Evolutionary conservation across 192 early-diverging fungal species (phyloP).

Genomic region (Coemansia erecta): DNA sequence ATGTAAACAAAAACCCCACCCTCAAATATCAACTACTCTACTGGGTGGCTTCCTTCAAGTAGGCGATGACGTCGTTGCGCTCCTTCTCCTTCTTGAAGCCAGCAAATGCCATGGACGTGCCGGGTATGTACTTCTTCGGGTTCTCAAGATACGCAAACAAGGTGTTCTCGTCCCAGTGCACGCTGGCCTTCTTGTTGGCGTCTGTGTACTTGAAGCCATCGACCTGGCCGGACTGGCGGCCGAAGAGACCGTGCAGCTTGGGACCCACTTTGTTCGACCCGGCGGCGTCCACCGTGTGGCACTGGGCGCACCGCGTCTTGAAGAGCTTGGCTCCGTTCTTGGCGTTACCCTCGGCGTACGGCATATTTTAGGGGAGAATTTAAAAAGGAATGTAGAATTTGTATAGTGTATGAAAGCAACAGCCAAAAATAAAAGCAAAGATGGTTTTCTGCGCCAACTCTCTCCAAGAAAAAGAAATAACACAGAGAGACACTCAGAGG

Average conservation of each 20-base stretch:
- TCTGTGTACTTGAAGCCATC: constrained; percentile 89
- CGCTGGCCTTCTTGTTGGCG: constrained; percentile 83
- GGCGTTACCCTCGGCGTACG: constrained; percentile 36
- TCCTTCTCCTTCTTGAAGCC: constrained; percentile 68
- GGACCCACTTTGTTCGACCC: constrained; percentile 92
- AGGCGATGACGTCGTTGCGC: constrained; percentile 84
- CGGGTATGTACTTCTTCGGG: constrained; percentile 95
- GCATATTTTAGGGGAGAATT: constrained; percentile 7
- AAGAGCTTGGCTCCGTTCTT: constrained; percentile 64
- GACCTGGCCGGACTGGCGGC: constrained; percentile 82
- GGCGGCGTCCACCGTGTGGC: constrained; percentile 85
- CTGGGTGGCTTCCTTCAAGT: constrained; percentile 87
- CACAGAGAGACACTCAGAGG: too few species aligned
- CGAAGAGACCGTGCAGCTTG: constrained; percentile 91
- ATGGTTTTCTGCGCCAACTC: too few species aligned
- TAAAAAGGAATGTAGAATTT: constrained; percentile 1
- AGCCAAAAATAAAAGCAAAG: too few species aligned
- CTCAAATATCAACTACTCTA: too few species aligned
- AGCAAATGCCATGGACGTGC: constrained; percentile 98
- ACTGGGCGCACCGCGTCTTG: constrained; percentile 98
- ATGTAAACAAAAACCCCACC: too few species aligned
- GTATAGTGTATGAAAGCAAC: too few species aligned
- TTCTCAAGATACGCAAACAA: constrained; percentile 97
- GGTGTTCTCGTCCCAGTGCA: constrained; percentile 83
- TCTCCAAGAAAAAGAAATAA: too few species aligned